Percentiles rank a stretch among this genome's conserved stretches.
Evolutionary conservation across 2,329 filamentous ascomycete species (phyloP).

Genomic region (Sporothrix brunneoviolacea): DNA sequence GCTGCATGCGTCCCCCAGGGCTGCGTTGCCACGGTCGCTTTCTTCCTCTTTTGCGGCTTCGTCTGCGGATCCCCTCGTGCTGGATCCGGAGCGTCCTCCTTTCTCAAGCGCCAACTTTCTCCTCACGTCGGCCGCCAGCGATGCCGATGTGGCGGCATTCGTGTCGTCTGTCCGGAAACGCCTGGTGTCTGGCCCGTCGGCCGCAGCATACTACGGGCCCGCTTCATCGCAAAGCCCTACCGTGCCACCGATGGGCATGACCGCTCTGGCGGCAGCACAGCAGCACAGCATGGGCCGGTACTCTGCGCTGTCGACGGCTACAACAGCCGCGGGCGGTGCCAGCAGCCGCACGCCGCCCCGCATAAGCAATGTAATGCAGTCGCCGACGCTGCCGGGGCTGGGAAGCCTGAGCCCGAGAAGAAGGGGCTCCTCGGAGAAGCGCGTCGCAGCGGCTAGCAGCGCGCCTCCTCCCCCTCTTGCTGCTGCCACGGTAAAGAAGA

Average conservation of each 20-base stretch:
- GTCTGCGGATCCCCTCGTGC: not conserved
- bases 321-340: not conserved
- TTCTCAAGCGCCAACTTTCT: conserved; percentile 46
- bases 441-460: not conserved
- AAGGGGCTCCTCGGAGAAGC: not conserved
- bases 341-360: conserved; percentile 5
- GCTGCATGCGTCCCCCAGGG: not conserved
- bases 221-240: no score
- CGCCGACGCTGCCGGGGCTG: conserved; percentile 1
- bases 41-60: not conserved
- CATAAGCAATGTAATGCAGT: not conserved
- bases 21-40: no score
- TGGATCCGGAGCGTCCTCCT: conserved; percentile 22
- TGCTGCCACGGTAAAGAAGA: not conserved
- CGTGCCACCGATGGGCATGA: not conserved
- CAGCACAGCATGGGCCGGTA: not conserved
- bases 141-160: conserved; percentile 47
- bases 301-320: conserved; percentile 4
- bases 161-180: conserved; percentile 46
- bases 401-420: not conserved
- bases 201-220: conserved; percentile 24
- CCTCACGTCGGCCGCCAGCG: conserved; percentile 47
- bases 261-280: conserved; percentile 8
- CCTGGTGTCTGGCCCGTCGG: conserved; percentile 37
- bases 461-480: not conserved